Base-by-base conservation (phyloP, 306 rosid species). In the Pyrus betulifolia region DNA sequence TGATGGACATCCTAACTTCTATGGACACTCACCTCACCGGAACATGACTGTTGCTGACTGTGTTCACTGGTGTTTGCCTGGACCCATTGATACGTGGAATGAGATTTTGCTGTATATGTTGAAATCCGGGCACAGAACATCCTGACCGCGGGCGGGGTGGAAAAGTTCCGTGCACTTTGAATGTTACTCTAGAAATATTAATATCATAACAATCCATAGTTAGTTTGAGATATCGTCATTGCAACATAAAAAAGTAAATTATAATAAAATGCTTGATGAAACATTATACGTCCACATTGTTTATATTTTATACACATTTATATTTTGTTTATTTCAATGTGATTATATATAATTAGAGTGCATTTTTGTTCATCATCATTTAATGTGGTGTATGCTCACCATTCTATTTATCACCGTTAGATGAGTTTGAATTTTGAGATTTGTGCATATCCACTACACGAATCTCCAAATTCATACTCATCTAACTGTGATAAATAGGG, bases 31-130 rank as follows among this genome's bases (percentile, higher is more conserved):
- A 0, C 83, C 68, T 64, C 84, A 72, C 6, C 79, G 79, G 72
- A 92, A 91, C 71, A 40, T 51, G 75, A 87, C 84, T 4, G 0
- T 79, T 0, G 91, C 85, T 11, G 97, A 94, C 77, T 94, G 98
- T 70, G 97, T 91, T 78, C 97, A 92, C 64, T 94, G 98, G 98
- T 94, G 97, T 54, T 70, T 90, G 82, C 96, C 96, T 0, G 98
- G 97, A 4, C 96, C 96, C 59, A 58, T 92, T 85, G 98, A 94
- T 71, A 85, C 93, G 4, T 94, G 98, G 98, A 94, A 94, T 82
- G 98, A 90, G 83, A 55, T 96, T 67, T 82, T 96, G 74, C 71
- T 89, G 64, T 64, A 87, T 84, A 78, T 82, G 80, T 80, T 95
- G 84, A 88, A 66, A 60, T 33, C 71, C 71, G 74, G 21, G 51